Conservation (phyloP, 257 asterid genomes). For the Lycium barbarum region DNA sequence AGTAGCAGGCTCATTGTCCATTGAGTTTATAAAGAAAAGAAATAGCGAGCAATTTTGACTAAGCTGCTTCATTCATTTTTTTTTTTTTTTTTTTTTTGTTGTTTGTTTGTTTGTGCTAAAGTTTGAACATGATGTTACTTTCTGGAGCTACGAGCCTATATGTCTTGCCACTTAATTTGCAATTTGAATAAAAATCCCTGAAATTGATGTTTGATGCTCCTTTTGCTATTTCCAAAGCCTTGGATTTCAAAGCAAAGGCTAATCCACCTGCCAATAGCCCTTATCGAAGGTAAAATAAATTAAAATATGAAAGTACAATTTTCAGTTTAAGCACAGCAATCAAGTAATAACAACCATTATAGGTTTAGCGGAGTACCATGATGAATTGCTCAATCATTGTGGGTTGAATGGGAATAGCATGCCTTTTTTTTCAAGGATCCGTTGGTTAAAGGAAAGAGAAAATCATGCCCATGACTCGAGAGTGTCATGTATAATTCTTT, state of each 20-base stretch:
- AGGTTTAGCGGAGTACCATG: background rate
- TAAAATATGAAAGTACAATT: background rate
- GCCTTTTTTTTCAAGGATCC: no score
- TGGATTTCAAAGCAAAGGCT: background rate
- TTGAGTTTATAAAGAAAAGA: no score
- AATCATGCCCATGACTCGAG: background rate
- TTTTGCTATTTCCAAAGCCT: conserved; percentile 1
- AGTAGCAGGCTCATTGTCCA: background rate
- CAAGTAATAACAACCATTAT: background rate
- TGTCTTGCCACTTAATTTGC: background rate
- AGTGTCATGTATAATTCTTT: background rate
- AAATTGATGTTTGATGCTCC: background rate
- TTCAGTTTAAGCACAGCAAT: background rate
- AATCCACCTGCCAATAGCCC: background rate
- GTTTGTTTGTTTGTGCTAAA: background rate
- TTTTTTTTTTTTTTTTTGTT: background rate
- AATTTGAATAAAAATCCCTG: background rate
- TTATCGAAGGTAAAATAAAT: background rate
- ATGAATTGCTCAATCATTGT: background rate
- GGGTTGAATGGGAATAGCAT: background rate
- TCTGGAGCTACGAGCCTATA: background rate
- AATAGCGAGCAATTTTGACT: no score
- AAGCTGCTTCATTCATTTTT: background rate
- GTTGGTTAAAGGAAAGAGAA: background rate
- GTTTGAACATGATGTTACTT: background rate